phyloP scores from a whole-genome alignment of 768 basidiomycete species.

The Fomitopsis pulvina region DNA sequence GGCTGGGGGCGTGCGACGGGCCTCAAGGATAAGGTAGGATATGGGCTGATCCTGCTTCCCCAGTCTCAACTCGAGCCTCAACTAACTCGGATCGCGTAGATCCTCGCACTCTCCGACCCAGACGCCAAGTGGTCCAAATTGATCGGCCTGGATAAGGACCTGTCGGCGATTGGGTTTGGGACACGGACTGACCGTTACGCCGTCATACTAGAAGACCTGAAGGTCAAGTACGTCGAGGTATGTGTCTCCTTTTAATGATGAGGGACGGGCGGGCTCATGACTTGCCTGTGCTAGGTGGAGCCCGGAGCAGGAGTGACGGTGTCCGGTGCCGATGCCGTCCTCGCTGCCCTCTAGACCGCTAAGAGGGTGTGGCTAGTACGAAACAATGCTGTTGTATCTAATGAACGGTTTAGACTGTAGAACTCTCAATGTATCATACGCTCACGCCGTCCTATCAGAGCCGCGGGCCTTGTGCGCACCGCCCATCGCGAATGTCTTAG shows the following conservation, averaged over 20 bases:
- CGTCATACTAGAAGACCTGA: conserved; percentile 61
- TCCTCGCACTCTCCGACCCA: conserved; percentile 30
- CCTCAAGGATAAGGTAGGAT: conserved; percentile 58
- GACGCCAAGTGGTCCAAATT: conserved; percentile 28
- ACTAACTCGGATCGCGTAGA: conserved; percentile 14
- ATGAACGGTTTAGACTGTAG: too few species aligned
- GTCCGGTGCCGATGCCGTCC: conserved; percentile 33
- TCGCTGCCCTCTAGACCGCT: conserved; percentile 34
- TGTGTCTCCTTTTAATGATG: conserved; percentile 4
- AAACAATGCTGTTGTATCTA: too few species aligned
- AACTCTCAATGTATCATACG: too few species aligned
- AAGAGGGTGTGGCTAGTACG: too few species aligned
- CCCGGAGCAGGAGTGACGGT: conserved; percentile 27
- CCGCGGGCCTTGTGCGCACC: too few species aligned
- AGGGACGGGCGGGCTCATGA: neutral
- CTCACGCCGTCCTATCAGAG: too few species aligned
- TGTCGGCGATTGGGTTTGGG: conserved; percentile 33
- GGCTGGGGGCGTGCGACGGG: conserved; percentile 25
- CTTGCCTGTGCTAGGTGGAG: conserved; percentile 21
- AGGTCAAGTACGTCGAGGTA: conserved; percentile 55
- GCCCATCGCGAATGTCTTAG: too few species aligned
- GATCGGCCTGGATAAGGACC: conserved; percentile 47
- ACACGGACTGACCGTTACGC: conserved; percentile 46
- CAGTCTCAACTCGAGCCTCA: neutral
- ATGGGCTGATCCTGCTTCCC: conserved; percentile 3